Conservation (phyloP, 495 filamentous ascomycete species). For the Umbilicaria muhlenbergii region DNA sequence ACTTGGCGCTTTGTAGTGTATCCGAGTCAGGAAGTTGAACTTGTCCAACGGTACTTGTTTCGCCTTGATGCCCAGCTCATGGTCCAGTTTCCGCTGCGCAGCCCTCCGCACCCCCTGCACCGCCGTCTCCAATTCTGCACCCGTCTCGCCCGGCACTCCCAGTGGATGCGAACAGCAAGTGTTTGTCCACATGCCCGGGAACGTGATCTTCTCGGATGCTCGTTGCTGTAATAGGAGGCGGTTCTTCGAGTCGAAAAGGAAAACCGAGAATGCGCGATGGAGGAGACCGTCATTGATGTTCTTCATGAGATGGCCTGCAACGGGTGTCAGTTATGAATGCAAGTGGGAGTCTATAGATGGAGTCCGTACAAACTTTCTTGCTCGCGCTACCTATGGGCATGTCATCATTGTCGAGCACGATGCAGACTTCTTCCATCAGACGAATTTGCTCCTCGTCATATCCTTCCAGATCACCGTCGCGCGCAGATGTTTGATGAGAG, state of each 20-base stretch:
- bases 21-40: conserved; percentile 87
- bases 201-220: conserved; percentile 95
- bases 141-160: conserved; percentile 81
- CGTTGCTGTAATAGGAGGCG: conserved; percentile 90
- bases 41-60: conserved; percentile 82
- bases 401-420: conserved; percentile 86
- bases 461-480: conserved; percentile 41
- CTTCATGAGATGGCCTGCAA: conserved; percentile 84
- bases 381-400: conserved; percentile 88
- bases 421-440: conserved; percentile 98
- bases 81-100: conserved; percentile 80
- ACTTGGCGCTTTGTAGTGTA: conserved; percentile 96
- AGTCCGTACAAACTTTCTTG: conserved; percentile 88
- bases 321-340: conserved; percentile 4
- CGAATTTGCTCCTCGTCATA: conserved; percentile 97
- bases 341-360: neutral
- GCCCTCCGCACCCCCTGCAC: conserved; percentile 77
- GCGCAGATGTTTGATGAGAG: conserved; percentile 29
- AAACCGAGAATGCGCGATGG: conserved; percentile 94
- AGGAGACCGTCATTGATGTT: conserved; percentile 93
- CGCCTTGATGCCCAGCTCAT: conserved; percentile 85
- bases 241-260: conserved; percentile 84
- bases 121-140: conserved; percentile 63
- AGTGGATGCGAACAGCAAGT: conserved; percentile 98
- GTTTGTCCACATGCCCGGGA: conserved; percentile 99